These are phyloP conservation scores for Colletotrichum incanum DNA, from an alignment of 2,329 filamentous ascomycete species.

Conservation along the genomic window DNA sequence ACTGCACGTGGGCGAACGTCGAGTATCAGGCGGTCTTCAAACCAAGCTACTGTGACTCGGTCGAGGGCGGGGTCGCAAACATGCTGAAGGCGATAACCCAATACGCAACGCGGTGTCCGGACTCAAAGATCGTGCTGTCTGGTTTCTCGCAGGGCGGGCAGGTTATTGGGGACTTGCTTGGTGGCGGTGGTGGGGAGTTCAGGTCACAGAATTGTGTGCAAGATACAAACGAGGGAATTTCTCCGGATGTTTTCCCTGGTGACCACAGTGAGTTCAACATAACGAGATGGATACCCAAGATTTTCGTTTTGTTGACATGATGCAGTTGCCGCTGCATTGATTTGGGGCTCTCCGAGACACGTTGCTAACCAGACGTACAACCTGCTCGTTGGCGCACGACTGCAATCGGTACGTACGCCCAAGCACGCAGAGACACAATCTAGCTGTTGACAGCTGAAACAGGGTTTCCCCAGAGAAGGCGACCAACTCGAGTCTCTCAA, in stretches of 20 bases:
- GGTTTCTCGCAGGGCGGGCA: conserved; percentile 59
- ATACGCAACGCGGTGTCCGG: conserved; percentile 57
- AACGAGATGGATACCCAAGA: neutral
- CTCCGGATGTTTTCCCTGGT: conserved; percentile 47
- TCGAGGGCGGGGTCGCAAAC: conserved; percentile 52
- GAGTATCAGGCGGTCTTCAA: conserved; percentile 20
- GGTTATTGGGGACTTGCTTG: conserved; percentile 55
- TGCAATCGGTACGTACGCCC: conserved; percentile 39
- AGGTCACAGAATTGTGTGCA: conserved; percentile 50
- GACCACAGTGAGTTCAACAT: conserved; percentile 50
- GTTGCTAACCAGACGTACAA: conserved; percentile 53
- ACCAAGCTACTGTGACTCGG: conserved; percentile 22
- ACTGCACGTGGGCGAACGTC: conserved; percentile 28
- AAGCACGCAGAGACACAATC: neutral
- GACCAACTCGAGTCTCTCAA: conserved; percentile 2
- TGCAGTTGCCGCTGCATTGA: conserved; percentile 51
- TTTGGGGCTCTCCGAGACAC: conserved; percentile 54
- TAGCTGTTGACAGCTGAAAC: neutral
- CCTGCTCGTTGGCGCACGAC: conserved; percentile 45
- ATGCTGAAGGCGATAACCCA: conserved; percentile 55
- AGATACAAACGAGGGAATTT: conserved; percentile 47
- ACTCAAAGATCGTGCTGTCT: conserved; percentile 56
- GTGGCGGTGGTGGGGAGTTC: conserved; percentile 53
- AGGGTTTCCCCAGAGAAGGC: conserved; percentile 30
- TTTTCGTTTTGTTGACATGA: neutral